These are phyloP conservation scores for Sporothrix variecibatus DNA, from an alignment of 2,329 filamentous ascomycete genomes.

Conservation along the genomic window DNA sequence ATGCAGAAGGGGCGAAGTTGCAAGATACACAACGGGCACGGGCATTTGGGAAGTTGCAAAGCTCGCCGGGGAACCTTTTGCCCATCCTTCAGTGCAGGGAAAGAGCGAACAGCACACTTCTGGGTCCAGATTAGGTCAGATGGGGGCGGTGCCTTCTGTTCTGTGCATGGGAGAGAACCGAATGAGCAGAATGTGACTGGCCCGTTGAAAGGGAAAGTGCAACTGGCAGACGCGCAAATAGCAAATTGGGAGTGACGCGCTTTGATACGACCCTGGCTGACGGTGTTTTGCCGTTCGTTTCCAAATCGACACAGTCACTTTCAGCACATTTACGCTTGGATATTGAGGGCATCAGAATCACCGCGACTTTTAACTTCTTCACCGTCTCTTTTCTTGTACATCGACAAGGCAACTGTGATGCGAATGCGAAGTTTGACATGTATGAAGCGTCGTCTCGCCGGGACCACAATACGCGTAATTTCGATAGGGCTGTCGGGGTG, in stretches of 20 bases:
- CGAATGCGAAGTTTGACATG: neutral
- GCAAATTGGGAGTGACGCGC: neutral
- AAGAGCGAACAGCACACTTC: neutral
- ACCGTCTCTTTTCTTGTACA: neutral
- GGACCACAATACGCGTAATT: neutral
- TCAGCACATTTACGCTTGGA: too few relatives aligned
- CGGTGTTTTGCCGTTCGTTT: neutral
- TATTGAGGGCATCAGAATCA: neutral
- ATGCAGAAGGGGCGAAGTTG: neutral
- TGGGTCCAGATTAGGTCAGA: neutral
- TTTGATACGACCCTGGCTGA: neutral
- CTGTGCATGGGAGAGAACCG: neutral
- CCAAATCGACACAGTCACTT: slow-evolving; percentile 1
- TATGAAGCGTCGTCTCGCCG: neutral
- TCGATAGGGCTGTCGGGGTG: neutral
- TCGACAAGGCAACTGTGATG: neutral
- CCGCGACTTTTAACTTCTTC: neutral
- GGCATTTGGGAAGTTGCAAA: slow-evolving; percentile 10
- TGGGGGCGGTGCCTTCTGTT: neutral
- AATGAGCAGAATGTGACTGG: neutral
- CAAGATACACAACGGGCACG: neutral
- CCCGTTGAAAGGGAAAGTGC: neutral
- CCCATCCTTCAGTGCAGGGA: neutral
- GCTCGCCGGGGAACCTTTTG: neutral
- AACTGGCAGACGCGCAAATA: neutral